Base-by-base conservation (phyloP, 2,329 filamentous ascomycete genomes). In the Colletotrichum kahawae region DNA sequence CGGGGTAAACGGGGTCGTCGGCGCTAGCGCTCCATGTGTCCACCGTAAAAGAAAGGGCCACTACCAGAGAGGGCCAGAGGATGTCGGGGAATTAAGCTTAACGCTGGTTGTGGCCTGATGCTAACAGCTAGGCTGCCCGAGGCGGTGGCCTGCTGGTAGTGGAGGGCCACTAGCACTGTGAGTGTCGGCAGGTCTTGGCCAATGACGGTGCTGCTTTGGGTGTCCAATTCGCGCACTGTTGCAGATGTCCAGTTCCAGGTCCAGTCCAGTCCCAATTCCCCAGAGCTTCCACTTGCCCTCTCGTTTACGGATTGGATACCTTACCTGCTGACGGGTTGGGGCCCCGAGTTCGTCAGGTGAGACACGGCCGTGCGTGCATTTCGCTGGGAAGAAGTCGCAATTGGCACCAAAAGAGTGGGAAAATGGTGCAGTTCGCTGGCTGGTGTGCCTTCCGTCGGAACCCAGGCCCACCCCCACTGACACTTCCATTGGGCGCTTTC, bases 81-180 rank as follows among this genome's bases (percentile, higher is more conserved):
- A 63, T 71, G 36, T 54, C 65, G 67, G 36, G 64, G 64, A 75
- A 72, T 64, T 75, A 75, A 75, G 73, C 73, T 75, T 75, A 75
- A 75, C 63, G 56, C 33, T 12, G 54, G 36, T 60, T 48, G 36
- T 71, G 67, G 68, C 31, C 38, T 63, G 56, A 66, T 71, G 54
- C 68, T 67, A 71, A 63, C 29, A 62, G 18, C 12, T 36, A 33
- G 34, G 57, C 69, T 21, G 21, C 34, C 21, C 9, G 63, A 21
- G 12, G n/a, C 7, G 38, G 56, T 29, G 24, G 31, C 34, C 31
- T 33, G 36, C 34, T 59, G 63, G 4, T 67, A 59, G 48, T n/a
- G 8, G n/a, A 59, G 34, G 60, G 21, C 48, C 24, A 16, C 21
- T 14, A 66, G 38, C 56, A 24, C 8, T 48, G 62, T 4, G 48